Percentiles rank a stretch among this genome's conserved stretches.
These are phyloP conservation scores for Setomelanomma holmii DNA, from an alignment of 2,329 filamentous ascomycete species.

Conservation along the genomic window DNA sequence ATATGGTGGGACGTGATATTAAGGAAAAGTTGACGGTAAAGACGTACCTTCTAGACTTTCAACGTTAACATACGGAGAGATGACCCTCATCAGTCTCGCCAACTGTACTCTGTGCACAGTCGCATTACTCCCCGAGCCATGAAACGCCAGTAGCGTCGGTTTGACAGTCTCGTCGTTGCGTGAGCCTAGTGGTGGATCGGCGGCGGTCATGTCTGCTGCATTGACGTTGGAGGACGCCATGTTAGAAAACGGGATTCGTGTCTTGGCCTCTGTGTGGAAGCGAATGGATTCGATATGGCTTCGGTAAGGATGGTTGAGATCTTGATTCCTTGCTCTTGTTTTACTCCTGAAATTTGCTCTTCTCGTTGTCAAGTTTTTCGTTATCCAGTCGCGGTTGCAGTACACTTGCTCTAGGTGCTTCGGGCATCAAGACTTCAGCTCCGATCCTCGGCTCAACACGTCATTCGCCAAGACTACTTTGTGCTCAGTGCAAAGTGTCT, in stretches of 20 bases:
- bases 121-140: conserved; percentile 44
- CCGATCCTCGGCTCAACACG: neutral
- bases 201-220: neutral
- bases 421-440: neutral
- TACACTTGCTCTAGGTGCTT: neutral
- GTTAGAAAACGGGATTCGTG: neutral
- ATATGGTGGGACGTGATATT: too few species aligned
- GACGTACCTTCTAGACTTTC: conserved; percentile 32
- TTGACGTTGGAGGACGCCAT: neutral
- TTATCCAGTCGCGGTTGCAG: neutral
- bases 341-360: too few species aligned
- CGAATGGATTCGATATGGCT: too few species aligned
- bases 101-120: conserved; percentile 44
- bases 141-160: conserved; percentile 45
- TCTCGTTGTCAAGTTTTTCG: neutral
- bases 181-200: neutral
- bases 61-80: conserved; percentile 35
- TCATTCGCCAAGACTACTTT: neutral
- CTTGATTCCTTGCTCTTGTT: too few species aligned
- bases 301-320: too few species aligned
- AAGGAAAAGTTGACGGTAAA: neutral
- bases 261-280: neutral
- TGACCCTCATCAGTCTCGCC: conserved; percentile 33
- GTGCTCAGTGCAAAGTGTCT: neutral
- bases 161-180: conserved; percentile 18